Evolutionary conservation across 2,329 filamentous ascomycete genomes (phyloP).

Genomic region (Venturia nashicola): DNA sequence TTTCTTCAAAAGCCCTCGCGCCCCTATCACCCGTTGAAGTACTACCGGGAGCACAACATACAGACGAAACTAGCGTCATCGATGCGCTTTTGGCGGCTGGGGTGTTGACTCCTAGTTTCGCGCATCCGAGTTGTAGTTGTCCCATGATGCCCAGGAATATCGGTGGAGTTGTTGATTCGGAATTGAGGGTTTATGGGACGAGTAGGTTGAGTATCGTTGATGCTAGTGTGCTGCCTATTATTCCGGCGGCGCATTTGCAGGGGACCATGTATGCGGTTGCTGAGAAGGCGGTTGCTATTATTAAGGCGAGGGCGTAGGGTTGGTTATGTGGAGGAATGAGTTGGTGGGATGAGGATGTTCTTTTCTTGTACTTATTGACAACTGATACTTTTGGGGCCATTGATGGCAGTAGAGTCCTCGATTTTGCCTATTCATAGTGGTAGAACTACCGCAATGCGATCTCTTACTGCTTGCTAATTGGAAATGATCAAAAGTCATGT

Average conservation of each 20-base stretch:
- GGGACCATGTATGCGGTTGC: not conserved
- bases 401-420: too few species aligned
- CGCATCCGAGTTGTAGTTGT: constrained; percentile 20
- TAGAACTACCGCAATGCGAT: too few species aligned
- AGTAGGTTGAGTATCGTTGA: constrained; percentile 23
- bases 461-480: too few species aligned
- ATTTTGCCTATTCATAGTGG: too few species aligned
- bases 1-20: not conserved
- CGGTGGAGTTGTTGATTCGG: constrained; percentile 14
- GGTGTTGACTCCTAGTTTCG: not conserved
- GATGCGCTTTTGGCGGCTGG: not conserved
- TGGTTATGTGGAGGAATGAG: too few species aligned
- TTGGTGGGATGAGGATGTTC: not conserved
- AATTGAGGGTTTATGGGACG: constrained; percentile 21
- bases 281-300: not conserved
- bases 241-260: not conserved
- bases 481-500: too few species aligned
- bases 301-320: not conserved
- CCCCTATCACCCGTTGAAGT: not conserved
- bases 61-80: not conserved
- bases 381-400: too few species aligned
- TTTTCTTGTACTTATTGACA: too few species aligned
- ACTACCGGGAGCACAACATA: not conserved
- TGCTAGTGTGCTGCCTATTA: constrained; percentile 20
- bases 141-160: constrained; percentile 18